Evolutionary conservation across 169 alveolate genomes (phyloP), one percentile per base, ranked within the genome.

Genomic region (Babesia caballi): DNA sequence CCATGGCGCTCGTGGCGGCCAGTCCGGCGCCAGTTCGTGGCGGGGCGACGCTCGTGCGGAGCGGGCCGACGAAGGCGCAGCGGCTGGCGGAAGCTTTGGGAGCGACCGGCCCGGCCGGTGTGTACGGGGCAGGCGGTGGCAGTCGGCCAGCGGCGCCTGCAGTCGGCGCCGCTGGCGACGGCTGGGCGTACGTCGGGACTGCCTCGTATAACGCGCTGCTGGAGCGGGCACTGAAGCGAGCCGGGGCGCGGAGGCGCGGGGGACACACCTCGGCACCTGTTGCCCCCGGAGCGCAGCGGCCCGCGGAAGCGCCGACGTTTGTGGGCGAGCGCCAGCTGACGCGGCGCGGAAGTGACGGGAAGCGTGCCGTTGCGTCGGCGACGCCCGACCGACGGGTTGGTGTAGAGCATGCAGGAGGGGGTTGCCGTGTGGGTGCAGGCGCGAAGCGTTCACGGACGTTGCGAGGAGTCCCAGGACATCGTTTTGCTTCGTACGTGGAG

Each of bases 121-220:
- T 63, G 73, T 47, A 35, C 25, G 36, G 28, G 30, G 49, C 27
- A 7, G 41, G 38, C 14, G 17, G 15, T 28, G 4, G n/a, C 51
- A 15, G 23, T 7, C 4, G 56, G 69, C 25, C 3, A 3, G 21
- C 36, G 33, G 38, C 12, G 8, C 40, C 56, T 17, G 32, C 56
- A 8, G 5, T 19, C 23, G 47, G 32, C 32, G 54, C 56, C 8
- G 32, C 42, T 6, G 21, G 23, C 23, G 6, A 41, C 7, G 54
- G 21, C 14, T 59, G 69, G 69, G 15, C 52, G 40, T 63, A 63
- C 25, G 50, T 63, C 5, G 60, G 60, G 17, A 47, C 73, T 12
- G 36, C 17, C 6, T 4, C 42, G 32, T 63, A 63, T 35, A 63
- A 63, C 36, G 42, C 11, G 32, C 23, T 44, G 17, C 54, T 63